Evolutionary conservation across 164 flowering plant species (phyloP).

Genomic region (Sextonia rubra): DNA sequence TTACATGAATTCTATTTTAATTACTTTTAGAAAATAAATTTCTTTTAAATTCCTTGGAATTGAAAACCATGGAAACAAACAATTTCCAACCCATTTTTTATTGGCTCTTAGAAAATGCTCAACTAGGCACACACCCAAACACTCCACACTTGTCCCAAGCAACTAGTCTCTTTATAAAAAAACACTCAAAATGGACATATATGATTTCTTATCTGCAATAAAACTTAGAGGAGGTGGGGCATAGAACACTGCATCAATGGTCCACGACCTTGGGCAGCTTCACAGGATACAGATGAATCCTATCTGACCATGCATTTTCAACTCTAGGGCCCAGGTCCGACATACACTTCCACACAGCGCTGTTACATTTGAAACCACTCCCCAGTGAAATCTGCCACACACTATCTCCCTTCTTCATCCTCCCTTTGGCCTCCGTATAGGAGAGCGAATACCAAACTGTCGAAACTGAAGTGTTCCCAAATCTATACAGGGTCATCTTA

Average conservation of each 20-base stretch:
- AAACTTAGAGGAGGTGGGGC: not conserved
- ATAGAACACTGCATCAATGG: not conserved
- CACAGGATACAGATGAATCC: conserved; percentile 14
- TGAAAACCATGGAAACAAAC: no score
- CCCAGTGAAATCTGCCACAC: conserved; percentile 16
- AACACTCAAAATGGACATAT: no score
- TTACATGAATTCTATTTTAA: no score
- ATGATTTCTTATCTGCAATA: no score
- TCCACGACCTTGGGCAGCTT: conserved; percentile 4
- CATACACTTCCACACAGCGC: conserved; percentile 15
- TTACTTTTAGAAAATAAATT: no score
- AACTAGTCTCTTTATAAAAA: no score
- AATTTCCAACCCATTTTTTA: no score
- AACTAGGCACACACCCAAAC: no score
- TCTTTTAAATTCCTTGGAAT: no score
- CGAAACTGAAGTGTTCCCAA: conserved; percentile 15
- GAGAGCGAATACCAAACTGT: conserved; percentile 11
- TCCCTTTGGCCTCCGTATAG: conserved; percentile 15
- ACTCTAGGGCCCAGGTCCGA: not conserved
- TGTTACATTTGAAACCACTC: conserved; percentile 18
- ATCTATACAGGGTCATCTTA: conserved; percentile 15
- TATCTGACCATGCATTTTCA: conserved; percentile 13
- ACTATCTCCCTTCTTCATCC: conserved; percentile 16
- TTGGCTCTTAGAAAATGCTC: no score
- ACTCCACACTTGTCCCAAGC: no score